These are phyloP conservation scores for Cladosporium oxysporum DNA, from an alignment of 2,329 filamentous ascomycete genomes.

Conservation along the genomic window DNA sequence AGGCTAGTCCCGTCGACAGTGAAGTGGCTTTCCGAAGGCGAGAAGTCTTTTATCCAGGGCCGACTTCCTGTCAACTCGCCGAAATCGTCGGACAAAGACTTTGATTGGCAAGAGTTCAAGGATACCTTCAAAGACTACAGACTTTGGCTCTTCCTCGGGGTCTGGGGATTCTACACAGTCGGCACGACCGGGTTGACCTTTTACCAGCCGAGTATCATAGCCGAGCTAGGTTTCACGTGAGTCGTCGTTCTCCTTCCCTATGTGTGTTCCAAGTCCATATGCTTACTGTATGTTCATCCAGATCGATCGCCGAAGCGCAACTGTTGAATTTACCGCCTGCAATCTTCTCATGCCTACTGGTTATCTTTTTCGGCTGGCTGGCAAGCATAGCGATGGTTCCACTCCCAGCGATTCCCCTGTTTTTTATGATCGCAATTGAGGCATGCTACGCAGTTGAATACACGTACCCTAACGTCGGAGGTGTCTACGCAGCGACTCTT, in stretches of 20 bases:
- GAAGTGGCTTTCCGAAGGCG: slow-evolving; percentile 26
- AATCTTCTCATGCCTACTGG: slow-evolving; percentile 20
- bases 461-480: slow-evolving; percentile 17
- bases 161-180: slow-evolving; percentile 51
- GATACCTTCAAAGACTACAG: slow-evolving; percentile 43
- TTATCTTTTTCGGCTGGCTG: slow-evolving; percentile 20
- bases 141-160: slow-evolving; percentile 49
- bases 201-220: slow-evolving; percentile 46
- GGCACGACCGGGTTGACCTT: slow-evolving; percentile 49
- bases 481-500: slow-evolving; percentile 22
- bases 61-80: slow-evolving; percentile 48
- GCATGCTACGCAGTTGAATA: slow-evolving; percentile 22
- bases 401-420: slow-evolving; percentile 1
- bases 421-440: slow-evolving; percentile 13
- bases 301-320: slow-evolving; percentile 22
- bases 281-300: not conserved
- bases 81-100: slow-evolving; percentile 43
- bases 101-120: slow-evolving; percentile 44
- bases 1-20: not conserved
- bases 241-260: not conserved
- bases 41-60: slow-evolving; percentile 53
- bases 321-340: slow-evolving; percentile 21
- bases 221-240: slow-evolving; percentile 22
- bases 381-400: slow-evolving; percentile 12
- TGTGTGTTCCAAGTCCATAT: not conserved